phyloP scores from a whole-genome alignment of 352 stramenopile genomes.

The Phytophthora hybrid region DNA sequence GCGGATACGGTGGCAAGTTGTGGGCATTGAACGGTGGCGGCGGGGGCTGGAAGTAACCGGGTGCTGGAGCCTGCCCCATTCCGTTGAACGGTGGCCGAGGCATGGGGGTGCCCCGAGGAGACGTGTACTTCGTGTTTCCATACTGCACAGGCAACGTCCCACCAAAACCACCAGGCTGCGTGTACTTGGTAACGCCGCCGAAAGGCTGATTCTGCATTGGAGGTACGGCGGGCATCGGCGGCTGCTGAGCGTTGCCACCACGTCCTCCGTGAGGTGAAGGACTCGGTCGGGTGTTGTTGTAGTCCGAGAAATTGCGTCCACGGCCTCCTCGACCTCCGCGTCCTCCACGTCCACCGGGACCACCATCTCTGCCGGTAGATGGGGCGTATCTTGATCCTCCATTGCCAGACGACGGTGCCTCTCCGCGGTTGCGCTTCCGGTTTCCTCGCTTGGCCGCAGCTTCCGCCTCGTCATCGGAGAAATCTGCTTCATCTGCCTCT shows the following conservation, averaged over 20 bases:
- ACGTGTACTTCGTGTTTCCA: conserved; percentile 50
- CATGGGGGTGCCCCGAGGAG: conserved; percentile 30
- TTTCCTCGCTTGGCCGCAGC: conserved; percentile 72
- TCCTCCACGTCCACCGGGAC: conserved; percentile 27
- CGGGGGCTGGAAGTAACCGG: conserved; percentile 41
- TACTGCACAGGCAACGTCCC: conserved; percentile 36
- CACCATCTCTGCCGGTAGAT: conserved; percentile 19
- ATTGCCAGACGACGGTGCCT: conserved; percentile 8
- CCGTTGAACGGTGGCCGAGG: conserved; percentile 40
- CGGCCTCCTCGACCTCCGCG: conserved; percentile 21
- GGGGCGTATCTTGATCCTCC: conserved; percentile 12
- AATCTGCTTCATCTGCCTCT: conserved; percentile 78
- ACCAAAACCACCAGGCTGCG: conserved; percentile 42
- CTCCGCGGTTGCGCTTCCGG: conserved; percentile 70
- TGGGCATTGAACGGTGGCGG: conserved; percentile 41
- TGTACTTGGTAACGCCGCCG: conserved; percentile 63
- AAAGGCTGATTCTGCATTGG: conserved; percentile 52
- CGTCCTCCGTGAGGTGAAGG: conserved; percentile 15
- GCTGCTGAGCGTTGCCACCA: conserved; percentile 21
- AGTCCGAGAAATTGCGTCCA: conserved; percentile 26
- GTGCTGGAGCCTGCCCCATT: conserved; percentile 24
- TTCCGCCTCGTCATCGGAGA: conserved; percentile 88
- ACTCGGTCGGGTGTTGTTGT: conserved; percentile 25
- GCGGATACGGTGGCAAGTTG: conserved; percentile 39
- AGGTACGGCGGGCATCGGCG: conserved; percentile 20